Evolutionary conservation across 768 basidiomycete genomes (phyloP).

Genomic region (Gyrodon lividus): DNA sequence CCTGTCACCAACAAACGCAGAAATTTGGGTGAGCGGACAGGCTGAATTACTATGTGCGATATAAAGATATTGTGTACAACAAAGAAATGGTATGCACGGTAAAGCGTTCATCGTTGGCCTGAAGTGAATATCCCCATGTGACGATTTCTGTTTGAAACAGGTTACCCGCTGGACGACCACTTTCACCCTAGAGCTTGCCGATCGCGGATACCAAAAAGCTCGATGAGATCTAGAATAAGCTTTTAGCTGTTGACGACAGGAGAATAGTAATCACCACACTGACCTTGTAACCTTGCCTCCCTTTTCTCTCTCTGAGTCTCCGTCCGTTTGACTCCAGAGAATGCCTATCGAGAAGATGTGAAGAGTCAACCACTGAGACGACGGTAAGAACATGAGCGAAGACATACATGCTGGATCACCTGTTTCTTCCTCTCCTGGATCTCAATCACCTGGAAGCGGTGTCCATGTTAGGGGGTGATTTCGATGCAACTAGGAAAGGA

Average conservation of each 20-base stretch:
- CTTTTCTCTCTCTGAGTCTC: constrained; percentile 76
- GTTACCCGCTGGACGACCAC: too few relatives aligned
- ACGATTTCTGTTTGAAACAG: too few relatives aligned
- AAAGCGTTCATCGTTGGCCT: too few relatives aligned
- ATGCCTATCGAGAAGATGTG: constrained; percentile 52
- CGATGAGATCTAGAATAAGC: constrained; percentile 50
- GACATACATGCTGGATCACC: constrained; percentile 67
- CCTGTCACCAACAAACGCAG: background rate
- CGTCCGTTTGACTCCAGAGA: constrained; percentile 74
- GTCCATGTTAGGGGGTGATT: background rate
- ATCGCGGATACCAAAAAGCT: constrained; percentile 49
- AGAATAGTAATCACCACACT: constrained; percentile 8
- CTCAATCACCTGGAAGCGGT: constrained; percentile 57
- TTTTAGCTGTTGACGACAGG: background rate
- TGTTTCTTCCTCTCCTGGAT: constrained; percentile 86
- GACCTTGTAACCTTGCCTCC: constrained; percentile 81
- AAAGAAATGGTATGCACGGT: too few relatives aligned
- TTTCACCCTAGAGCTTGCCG: constrained; percentile 13
- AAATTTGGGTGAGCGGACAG: too few relatives aligned
- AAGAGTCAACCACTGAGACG: background rate
- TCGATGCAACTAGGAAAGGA: background rate
- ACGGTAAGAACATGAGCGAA: background rate
- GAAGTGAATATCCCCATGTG: too few relatives aligned
- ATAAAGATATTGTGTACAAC: too few relatives aligned
- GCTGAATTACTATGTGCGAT: background rate